Evolutionary conservation across 2,329 filamentous ascomycete species (phyloP).

Genomic region (Colletotrichum nymphaeae): DNA sequence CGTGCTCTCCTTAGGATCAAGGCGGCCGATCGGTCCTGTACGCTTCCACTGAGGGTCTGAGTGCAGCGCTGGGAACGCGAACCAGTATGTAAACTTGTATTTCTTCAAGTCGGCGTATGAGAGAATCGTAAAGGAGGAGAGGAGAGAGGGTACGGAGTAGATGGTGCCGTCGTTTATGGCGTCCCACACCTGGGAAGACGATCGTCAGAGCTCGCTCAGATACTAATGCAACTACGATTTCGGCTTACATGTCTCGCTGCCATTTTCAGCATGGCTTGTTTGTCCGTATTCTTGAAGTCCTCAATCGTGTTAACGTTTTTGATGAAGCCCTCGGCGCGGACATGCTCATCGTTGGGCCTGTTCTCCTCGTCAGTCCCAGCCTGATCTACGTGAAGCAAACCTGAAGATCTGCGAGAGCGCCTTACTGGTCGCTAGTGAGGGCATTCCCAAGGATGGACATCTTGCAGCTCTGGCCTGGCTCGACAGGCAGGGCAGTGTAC

Average conservation of each 20-base stretch:
- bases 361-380: slow-evolving; percentile 42
- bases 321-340: slow-evolving; percentile 91
- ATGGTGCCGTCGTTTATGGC: slow-evolving; percentile 97
- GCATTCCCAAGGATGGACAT: slow-evolving; percentile 93
- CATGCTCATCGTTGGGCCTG: slow-evolving; percentile 77
- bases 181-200: slow-evolving; percentile 82
- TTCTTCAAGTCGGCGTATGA: slow-evolving; percentile 98
- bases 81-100: slow-evolving; percentile 98
- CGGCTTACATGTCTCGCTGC: slow-evolving; percentile 78
- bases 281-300: slow-evolving; percentile 88
- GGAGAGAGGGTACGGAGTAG: slow-evolving; percentile 91
- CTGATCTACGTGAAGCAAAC: slow-evolving; percentile 35
- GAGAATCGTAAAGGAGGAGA: slow-evolving; percentile 88
- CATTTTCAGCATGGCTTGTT: slow-evolving; percentile 79
- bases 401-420: slow-evolving; percentile 10
- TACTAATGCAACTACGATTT: too few species aligned
- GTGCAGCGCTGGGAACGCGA: slow-evolving; percentile 93
- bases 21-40: slow-evolving; percentile 60
- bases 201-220: neutral
- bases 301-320: slow-evolving; percentile 97
- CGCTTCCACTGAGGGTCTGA: slow-evolving; percentile 87
- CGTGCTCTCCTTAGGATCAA: slow-evolving; percentile 78
- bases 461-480: slow-evolving; percentile 81
- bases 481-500: slow-evolving; percentile 85
- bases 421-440: slow-evolving; percentile 84